Base-by-base conservation (phyloP, 2,329 filamentous ascomycete genomes). In the Phaeosphaeriaceae sp. region DNA sequence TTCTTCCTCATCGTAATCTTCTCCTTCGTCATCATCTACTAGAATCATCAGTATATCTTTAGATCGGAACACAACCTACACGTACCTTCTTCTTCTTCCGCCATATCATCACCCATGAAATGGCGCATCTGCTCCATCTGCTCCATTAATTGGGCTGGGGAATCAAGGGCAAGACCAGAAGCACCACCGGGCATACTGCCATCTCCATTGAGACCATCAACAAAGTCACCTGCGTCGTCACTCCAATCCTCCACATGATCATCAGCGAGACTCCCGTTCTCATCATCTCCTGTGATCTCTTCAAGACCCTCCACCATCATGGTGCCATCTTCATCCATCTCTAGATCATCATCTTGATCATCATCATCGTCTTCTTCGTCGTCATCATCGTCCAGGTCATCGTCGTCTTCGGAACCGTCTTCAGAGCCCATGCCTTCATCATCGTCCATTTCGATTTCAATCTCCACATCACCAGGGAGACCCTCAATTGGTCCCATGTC, bases 401-500 rank as follows among this genome's bases (percentile, higher is more conserved):
- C 61, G 3, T 63, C 62, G 5, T 64, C 64, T 6, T 83, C 82
- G 1, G 81, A 79, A 21, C 71, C 67, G n/a, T 79, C 79, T 39
- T 84, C 82, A 8, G 81, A 77, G 7, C 81, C 79, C 45, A 83
- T 79, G 6, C 85, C 83, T 3, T 83, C 80, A 2, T 79, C 81
- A 26, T 85, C 85, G 9, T 86, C 85, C 20, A 97, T 89, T 54
- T 96, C 90, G 60, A 97, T 89, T 77, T 96, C 92, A 42, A 97
- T 89, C 30, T 90, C 86, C 73, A 85, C 74, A 61, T 87, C 84
- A 12, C 84, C 84, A 32, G 83, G 78, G 33, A 86, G 73, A 48
- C 84, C 84, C 77, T 87, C 84, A 41, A 87, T 83, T 9, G 80
- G 80, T 5, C 92, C 93, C 81, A 95, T 92, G 32, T 87, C 89